phyloP scores from a whole-genome alignment of 164 flowering plant genomes.

The Liquidambar formosana region DNA sequence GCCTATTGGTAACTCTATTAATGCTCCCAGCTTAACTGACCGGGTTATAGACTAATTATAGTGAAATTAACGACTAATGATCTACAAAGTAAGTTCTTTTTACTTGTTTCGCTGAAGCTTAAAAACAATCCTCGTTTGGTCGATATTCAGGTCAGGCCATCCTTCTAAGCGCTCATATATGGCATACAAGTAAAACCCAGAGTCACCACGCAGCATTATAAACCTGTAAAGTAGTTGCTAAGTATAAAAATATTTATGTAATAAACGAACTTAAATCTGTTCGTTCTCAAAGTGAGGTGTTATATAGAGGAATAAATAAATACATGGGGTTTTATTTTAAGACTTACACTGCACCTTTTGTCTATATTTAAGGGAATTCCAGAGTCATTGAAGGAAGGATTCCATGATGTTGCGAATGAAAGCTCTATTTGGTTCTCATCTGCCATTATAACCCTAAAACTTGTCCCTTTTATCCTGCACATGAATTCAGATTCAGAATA shows the following conservation, averaged over 20 bases:
- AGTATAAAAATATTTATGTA: not conserved
- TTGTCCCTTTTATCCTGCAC: conserved; percentile 41
- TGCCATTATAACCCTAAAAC: conserved; percentile 30
- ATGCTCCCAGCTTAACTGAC: too few relatives aligned
- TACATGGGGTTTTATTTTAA: not conserved
- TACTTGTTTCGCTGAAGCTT: conserved; percentile 50
- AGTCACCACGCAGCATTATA: conserved; percentile 39
- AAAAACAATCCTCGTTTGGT: conserved; percentile 48
- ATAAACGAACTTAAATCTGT: not conserved
- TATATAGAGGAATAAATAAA: not conserved
- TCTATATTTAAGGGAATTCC: conserved; percentile 44
- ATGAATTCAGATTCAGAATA: not conserved
- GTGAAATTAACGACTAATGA: too few relatives aligned
- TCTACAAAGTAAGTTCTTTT: not conserved
- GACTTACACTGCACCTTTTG: conserved; percentile 35
- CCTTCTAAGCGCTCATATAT: conserved; percentile 41
- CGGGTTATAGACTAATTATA: too few relatives aligned
- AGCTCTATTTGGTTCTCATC: conserved; percentile 48
- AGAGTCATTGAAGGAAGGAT: conserved; percentile 26
- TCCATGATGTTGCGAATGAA: conserved; percentile 43
- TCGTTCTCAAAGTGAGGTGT: not conserved
- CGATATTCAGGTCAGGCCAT: conserved; percentile 40
- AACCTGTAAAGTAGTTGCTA: conserved; percentile 21
- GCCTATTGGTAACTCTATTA: too few relatives aligned
- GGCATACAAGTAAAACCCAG: conserved; percentile 54